These are phyloP conservation scores for Agaricales sp. DNA, from an alignment of 1,284 basidiomycete genomes.

Conservation along the genomic window DNA sequence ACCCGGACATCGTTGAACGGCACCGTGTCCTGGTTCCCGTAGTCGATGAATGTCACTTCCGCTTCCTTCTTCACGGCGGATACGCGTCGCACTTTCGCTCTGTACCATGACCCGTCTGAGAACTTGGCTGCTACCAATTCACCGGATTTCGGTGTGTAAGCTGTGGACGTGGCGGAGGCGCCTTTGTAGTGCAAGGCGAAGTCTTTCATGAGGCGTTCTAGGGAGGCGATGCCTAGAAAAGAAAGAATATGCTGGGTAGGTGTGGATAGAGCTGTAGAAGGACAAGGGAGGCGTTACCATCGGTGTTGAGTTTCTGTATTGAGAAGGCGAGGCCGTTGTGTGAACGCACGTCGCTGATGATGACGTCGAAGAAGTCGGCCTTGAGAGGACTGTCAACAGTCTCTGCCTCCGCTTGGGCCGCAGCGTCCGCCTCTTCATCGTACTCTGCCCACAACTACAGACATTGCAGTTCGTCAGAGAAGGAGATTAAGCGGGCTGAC, in stretches of 20 bases:
- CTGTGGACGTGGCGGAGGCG: slow-evolving; percentile 42
- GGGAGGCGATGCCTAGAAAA: slow-evolving; percentile 63
- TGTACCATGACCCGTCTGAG: slow-evolving; percentile 90
- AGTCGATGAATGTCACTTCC: slow-evolving; percentile 82
- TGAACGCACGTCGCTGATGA: slow-evolving; percentile 82
- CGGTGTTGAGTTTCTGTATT: slow-evolving; percentile 84
- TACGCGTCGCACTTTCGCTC: slow-evolving; percentile 76
- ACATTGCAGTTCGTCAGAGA: too few species aligned
- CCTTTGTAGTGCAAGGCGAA: slow-evolving; percentile 80
- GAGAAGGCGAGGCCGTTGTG: slow-evolving; percentile 78
- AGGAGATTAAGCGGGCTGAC: too few species aligned
- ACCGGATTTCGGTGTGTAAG: slow-evolving; percentile 72
- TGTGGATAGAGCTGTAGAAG: slow-evolving; percentile 5
- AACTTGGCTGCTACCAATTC: slow-evolving; percentile 89
- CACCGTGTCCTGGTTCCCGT: slow-evolving; percentile 83
- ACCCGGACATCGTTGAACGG: slow-evolving; percentile 71
- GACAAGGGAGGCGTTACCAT: slow-evolving; percentile 35
- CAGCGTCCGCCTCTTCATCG: slow-evolving; percentile 55
- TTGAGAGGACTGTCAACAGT: slow-evolving; percentile 42
- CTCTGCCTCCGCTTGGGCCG: slow-evolving; percentile 32
- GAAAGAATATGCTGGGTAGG: too few species aligned
- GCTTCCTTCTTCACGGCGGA: slow-evolving; percentile 83
- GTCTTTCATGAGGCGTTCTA: slow-evolving; percentile 91
- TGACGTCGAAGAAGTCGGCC: slow-evolving; percentile 83
- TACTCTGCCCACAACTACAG: slow-evolving; percentile 75